Base-by-base conservation (phyloP, 345 rosid species). In the Arabidopsis arenosa region DNA sequence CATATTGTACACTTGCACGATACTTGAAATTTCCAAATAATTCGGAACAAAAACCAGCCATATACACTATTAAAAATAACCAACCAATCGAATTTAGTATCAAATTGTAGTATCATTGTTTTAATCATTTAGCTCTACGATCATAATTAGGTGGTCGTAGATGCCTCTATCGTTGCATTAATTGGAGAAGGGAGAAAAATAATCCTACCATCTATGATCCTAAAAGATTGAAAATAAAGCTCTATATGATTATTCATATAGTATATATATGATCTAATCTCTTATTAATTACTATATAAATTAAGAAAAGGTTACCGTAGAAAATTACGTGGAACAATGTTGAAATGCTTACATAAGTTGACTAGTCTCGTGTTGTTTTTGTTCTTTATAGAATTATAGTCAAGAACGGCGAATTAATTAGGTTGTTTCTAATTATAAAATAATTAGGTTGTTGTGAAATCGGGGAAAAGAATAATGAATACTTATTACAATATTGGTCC, bases 271-370 rank as follows among this genome's bases (percentile, higher is more conserved):
- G 2, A 28, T 28, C 30, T 28, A 28, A 2, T 28, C 4, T 28
- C 4, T 9, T 7, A 51, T 37, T 14, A 23, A 2, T 71, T 9
- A 58, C 60, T 15, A 59, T 28, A 28, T 28, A 28, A 1, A 28
- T 36, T 59, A 9, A 30, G 40, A 9, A 15, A 58, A 43, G 72
- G 15, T 28, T 40, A 23, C 35, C 67, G 10, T 75, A 28, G 36
- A 63, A 41, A 40, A 72, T 8, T 15, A 72, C 41, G 68, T 55
- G 70, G 45, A 33, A 33, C 15, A 44, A 33, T 4, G 56, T 52
- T 62, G 75, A 70, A 69, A 35, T 41, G 75, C 71, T 54, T 70
- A 36, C 75, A 70, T 69, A 54, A 11, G 36, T 63, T 70, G 72
- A 77, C 66, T 18, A 77, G 43, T 70, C 75, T 63, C 2, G 32